Base-by-base conservation (phyloP, 2,329 filamentous ascomycete genomes). In the Beauveria rudraprayagi region DNA sequence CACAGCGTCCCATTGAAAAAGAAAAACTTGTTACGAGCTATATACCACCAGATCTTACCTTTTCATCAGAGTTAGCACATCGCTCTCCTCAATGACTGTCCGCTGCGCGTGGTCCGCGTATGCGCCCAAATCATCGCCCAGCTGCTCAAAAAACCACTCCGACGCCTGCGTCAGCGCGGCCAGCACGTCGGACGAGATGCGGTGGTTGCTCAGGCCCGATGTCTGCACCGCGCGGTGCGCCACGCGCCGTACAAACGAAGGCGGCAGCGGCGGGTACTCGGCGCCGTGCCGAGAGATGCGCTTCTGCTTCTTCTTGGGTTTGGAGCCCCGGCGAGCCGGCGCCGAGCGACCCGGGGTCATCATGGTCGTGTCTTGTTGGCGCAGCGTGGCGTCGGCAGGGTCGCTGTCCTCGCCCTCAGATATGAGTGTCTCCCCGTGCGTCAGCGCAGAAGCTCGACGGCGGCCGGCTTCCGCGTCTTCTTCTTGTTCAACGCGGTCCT, bases 131-230 rank as follows among this genome's bases (percentile, higher is more conserved):
- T 96, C 91, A 63, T 92, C 89, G 53, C 89, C 86, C 2, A 90
- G 78, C 72, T 96, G 92, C 74, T 95, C 91, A 71, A 96, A 96
- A 73, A 92, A 96, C 88, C 91, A 94, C 64, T 95, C 90, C 3
- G 90, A 90, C 1, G 91, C 90, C 70, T 91, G 87, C 68, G 88
- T 86, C 59, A 96, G 84, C 5, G 88, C 87, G 34, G 83, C 81
- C 43, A 96, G 76, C 1, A 89, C 87, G 56, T 94, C 90, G 51
- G 88, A 85, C 61, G 81, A 85, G 52, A 96, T 83, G 65, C 87
- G 90, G 5, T 83, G 77, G 66, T 88, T 90, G 66, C 81, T 81
- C 10, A 81, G 78, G 22, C 86, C 85, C 50, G 86, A 83, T 4
- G 83, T 84, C 66, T 86, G 85, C 22, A 88, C 82, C 68, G 91